These are phyloP conservation scores for Dactylellina cionopaga DNA, from an alignment of 2,329 filamentous ascomycete species.

Conservation along the genomic window DNA sequence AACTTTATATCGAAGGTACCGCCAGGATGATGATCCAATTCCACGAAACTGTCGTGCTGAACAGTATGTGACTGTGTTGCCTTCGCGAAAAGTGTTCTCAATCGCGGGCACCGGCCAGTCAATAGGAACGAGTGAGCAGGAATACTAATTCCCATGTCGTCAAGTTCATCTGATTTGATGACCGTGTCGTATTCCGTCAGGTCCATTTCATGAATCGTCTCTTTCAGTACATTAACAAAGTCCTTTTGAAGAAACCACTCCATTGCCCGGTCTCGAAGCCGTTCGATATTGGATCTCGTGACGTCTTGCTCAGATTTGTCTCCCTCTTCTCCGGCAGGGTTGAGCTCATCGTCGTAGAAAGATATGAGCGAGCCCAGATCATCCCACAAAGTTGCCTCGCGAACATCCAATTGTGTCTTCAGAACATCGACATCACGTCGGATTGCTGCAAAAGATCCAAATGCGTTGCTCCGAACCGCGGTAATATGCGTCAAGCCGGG, in stretches of 20 bases:
- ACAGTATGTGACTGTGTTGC: constrained; percentile 18
- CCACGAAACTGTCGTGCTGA: constrained; percentile 29
- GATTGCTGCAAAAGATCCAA: constrained; percentile 87
- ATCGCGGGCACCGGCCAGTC: constrained; percentile 73
- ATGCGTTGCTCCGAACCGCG: constrained; percentile 85
- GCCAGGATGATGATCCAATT: constrained; percentile 56
- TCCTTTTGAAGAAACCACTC: constrained; percentile 54
- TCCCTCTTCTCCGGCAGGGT: neutral
- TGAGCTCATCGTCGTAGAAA: constrained; percentile 68
- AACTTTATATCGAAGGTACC: constrained; percentile 72
- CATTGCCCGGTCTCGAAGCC: constrained; percentile 35
- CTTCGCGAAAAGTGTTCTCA: constrained; percentile 36
- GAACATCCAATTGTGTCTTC: constrained; percentile 74
- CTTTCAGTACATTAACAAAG: constrained; percentile 45
- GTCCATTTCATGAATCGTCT: constrained; percentile 49
- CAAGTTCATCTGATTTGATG: constrained; percentile 51
- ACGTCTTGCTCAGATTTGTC: constrained; percentile 62
- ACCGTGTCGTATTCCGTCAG: constrained; percentile 53
- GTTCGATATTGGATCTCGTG: constrained; percentile 58
- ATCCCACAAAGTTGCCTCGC: constrained; percentile 75
- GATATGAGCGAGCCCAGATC: constrained; percentile 77
- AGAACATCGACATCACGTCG: constrained; percentile 86
- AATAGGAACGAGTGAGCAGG: constrained; percentile 87
- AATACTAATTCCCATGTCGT: constrained; percentile 66
- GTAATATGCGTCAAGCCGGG: constrained; percentile 86